A percentile compares a stretch with the other conserved stretches of the same genome.
phyloP scores from a whole-genome alignment of 1,284 basidiomycete genomes.

The Clitocybe nebularis region DNA sequence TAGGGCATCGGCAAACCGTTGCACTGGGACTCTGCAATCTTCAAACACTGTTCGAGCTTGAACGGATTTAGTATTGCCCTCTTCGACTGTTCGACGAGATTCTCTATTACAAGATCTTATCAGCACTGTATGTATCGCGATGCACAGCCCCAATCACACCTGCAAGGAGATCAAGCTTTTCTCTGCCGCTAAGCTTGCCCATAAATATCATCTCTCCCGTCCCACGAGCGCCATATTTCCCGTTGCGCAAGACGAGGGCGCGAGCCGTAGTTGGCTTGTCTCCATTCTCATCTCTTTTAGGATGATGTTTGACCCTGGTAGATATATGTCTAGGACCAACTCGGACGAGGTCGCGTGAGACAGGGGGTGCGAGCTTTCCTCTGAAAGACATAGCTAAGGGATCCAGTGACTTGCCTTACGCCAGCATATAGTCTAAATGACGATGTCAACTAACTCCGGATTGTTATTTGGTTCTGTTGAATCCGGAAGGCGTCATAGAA shows the following conservation, averaged over 20 bases:
- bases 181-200: constrained; percentile 62
- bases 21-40: constrained; percentile 67
- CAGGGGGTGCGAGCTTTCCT: no score
- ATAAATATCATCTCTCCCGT: constrained; percentile 59
- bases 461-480: no score
- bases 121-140: constrained; percentile 9
- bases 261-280: constrained; percentile 60
- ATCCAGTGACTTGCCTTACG: no score
- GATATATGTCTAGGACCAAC: constrained; percentile 52
- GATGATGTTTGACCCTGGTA: constrained; percentile 27
- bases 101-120: constrained; percentile 43
- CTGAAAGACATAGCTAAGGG: no score
- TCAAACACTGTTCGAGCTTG: constrained; percentile 55
- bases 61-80: constrained; percentile 61
- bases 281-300: constrained; percentile 44
- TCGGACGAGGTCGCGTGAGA: constrained; percentile 42
- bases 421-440: no score
- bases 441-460: no score
- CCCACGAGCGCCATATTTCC: constrained; percentile 65
- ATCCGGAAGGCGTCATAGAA: no score
- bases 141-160: constrained; percentile 39
- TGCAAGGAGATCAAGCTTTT: constrained; percentile 73
- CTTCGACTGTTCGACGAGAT: constrained; percentile 53
- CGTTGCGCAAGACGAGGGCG: constrained; percentile 70
- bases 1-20: constrained; percentile 41